Conservation (phyloP, 345 rosid species). For the Hibiscus trionum region DNA sequence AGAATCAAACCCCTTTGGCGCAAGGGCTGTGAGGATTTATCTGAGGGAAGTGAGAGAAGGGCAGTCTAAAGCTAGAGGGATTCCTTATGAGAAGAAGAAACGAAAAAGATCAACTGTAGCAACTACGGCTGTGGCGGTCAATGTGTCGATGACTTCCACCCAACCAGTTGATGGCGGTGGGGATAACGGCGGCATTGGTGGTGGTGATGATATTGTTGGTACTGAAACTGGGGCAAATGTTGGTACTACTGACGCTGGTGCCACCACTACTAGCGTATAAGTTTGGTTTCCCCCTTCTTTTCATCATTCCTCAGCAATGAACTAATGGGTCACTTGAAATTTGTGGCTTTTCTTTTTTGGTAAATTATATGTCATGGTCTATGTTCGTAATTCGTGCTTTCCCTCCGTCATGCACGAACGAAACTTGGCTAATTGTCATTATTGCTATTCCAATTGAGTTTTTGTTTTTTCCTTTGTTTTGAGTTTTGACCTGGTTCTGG, state of each 20-base stretch:
- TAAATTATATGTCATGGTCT: too few relatives aligned
- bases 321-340: neutral
- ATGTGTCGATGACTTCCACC: conserved; percentile 14
- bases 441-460: neutral
- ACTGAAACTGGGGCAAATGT: conserved; percentile 2
- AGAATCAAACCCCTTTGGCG: conserved; percentile 60
- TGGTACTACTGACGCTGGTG: neutral
- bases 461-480: neutral
- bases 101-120: conserved; percentile 39
- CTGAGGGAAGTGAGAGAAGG: conserved; percentile 56
- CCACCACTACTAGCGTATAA: conserved; percentile 24
- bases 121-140: conserved; percentile 12
- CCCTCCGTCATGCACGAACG: neutral
- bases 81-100: conserved; percentile 68
- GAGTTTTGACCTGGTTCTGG: conserved; percentile 10
- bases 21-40: conserved; percentile 62
- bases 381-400: too few relatives aligned
- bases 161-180: neutral
- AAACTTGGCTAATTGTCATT: neutral
- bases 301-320: neutral
- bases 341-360: neutral
- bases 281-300: too few relatives aligned
- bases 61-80: conserved; percentile 68
- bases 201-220: conserved; percentile 6
- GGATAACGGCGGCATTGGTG: neutral